phyloP scores from a whole-genome alignment of 2,329 filamentous ascomycete species.

The Emergomyces orientalis region DNA sequence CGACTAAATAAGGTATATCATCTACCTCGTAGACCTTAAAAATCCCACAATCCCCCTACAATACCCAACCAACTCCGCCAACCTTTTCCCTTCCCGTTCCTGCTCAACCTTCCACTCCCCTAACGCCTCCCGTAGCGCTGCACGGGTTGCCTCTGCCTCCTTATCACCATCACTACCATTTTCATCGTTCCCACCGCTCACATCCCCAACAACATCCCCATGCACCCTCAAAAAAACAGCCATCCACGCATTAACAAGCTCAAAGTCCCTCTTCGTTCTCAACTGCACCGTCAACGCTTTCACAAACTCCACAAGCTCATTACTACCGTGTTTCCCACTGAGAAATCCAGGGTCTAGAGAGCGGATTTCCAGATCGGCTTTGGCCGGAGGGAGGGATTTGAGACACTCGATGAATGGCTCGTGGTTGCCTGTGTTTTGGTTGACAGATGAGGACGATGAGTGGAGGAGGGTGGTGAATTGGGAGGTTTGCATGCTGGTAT shows the following conservation, averaged over 20 bases:
- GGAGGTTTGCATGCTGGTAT: constrained; percentile 21
- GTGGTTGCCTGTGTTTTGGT: constrained; percentile 41
- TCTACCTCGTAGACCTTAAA: constrained; percentile 50
- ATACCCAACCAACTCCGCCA: constrained; percentile 74
- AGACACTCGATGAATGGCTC: constrained; percentile 65
- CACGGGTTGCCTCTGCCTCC: constrained; percentile 37
- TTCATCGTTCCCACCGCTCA: constrained; percentile 12
- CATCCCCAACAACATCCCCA: constrained; percentile 46
- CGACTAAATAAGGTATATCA: too few species aligned
- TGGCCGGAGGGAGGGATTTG: constrained; percentile 70
- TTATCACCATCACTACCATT: constrained; percentile 22
- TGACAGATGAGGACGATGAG: constrained; percentile 26
- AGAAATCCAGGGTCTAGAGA: constrained; percentile 49
- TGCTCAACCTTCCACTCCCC: constrained; percentile 63
- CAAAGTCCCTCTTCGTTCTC: constrained; percentile 66
- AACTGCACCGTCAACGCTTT: constrained; percentile 66
- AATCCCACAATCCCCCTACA: constrained; percentile 79
- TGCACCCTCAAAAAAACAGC: constrained; percentile 81
- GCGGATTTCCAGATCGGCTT: constrained; percentile 82
- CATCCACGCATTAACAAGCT: constrained; percentile 96
- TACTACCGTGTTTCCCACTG: constrained; percentile 30
- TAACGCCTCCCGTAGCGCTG: constrained; percentile 50
- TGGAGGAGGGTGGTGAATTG: constrained; percentile 38
- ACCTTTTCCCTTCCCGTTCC: constrained; percentile 57
- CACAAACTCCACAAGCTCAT: constrained; percentile 73